Evolutionary conservation across 768 basidiomycete species (phyloP), one percentile per base, ranked within the genome.

Genomic region (Leccinellum luteum): DNA sequence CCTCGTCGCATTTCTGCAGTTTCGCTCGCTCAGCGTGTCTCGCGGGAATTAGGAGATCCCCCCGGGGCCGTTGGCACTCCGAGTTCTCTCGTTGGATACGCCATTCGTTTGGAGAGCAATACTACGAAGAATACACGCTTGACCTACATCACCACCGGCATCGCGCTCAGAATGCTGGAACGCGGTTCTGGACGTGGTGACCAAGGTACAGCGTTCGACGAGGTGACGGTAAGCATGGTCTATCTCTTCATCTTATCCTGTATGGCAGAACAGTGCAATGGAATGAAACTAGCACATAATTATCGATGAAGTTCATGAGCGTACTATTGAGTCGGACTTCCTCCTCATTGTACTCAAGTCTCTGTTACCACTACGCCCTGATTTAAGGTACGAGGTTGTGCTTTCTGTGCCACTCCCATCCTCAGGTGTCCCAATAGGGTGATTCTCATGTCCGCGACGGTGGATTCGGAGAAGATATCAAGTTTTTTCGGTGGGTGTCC

Each of bases 241-340:
- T 41, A 45, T 54, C 52, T 56, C 51, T 58, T 60, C 35, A 15
- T 43, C 28, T 43, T 13, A 12, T 56, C 25, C 10, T 32, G 31
- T 25, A 34, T 59, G 49, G 25, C 41, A 32, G 35, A 50, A 35
- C 31, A 12, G 21, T 54, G 23, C 51, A 44, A 62, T 21, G 51
- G 25, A 13, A 15, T 23, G 35, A 53, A 60, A 35, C 17, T 52
- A 94, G 92, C 94, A 97, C 67, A 86, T 99, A 68, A 89, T 99
- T 58, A 89, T 98, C 44, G 96, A 99, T 64, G 96, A 99, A 86
- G 92, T 97, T 48, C 96, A 99, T 66, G 96, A 99, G 76, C 87
- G 96, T 21, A 92, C 88, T 7, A 97, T 99, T 63, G 96, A 99
- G 69, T 95, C 93, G 0, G 96, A 98, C 72, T 99, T 99, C 75